Evolutionary conservation across 768 basidiomycete genomes (phyloP).

Genomic region (Asterophora lycoperdoides): DNA sequence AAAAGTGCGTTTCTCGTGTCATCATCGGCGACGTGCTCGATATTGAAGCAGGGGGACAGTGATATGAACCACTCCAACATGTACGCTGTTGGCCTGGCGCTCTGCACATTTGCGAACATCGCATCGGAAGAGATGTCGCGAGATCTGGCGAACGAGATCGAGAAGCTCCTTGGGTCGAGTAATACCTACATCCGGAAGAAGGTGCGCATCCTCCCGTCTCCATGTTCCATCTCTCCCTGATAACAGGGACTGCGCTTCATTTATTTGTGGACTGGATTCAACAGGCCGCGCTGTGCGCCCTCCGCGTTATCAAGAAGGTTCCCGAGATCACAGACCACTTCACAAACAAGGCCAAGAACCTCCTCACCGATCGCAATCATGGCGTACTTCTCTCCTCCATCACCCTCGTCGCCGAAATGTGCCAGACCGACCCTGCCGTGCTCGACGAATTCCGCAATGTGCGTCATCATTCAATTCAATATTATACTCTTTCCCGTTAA

Average conservation of each 20-base stretch:
- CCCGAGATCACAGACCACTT: constrained; percentile 96
- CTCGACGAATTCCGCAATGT: constrained; percentile 91
- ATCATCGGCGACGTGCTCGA: not conserved
- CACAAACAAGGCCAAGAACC: constrained; percentile 77
- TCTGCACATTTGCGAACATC: constrained; percentile 98
- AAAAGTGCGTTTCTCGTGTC: constrained; percentile 64
- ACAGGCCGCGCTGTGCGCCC: constrained; percentile 91
- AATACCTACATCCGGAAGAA: constrained; percentile 99
- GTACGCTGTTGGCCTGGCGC: constrained; percentile 95
- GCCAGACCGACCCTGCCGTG: constrained; percentile 65
- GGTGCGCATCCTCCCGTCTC: constrained; percentile 40
- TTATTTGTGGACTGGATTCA: constrained; percentile 3
- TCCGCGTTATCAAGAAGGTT: constrained; percentile 92
- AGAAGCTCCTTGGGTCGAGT: constrained; percentile 93
- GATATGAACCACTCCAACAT: constrained; percentile 99
- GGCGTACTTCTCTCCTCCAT: constrained; percentile 93
- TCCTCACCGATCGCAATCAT: constrained; percentile 94
- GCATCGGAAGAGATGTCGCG: constrained; percentile 99
- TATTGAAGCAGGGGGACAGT: constrained; percentile 37
- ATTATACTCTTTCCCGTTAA: not conserved
- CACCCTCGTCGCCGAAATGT: constrained; percentile 95
- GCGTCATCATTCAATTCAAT: constrained; percentile 19
- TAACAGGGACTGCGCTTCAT: not conserved
- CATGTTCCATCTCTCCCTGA: not conserved
- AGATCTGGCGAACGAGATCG: constrained; percentile 95